A percentile compares a stretch with the other conserved stretches of the same genome.
phyloP scores from a whole-genome alignment of 768 basidiomycete species.

The Daedalea quercina region DNA sequence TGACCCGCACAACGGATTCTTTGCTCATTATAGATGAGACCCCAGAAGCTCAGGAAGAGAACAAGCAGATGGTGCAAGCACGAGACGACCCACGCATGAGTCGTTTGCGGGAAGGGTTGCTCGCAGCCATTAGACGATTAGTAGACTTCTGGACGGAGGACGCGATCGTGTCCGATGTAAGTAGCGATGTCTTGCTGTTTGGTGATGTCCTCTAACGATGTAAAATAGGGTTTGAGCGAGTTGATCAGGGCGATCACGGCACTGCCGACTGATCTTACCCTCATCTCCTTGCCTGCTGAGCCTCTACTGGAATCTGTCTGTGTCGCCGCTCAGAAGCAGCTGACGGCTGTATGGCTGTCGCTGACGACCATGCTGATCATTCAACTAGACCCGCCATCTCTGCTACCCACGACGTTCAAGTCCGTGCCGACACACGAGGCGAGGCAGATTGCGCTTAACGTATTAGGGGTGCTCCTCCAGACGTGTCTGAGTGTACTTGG shows the following conservation, averaged over 20 bases:
- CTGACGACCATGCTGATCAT: slow-evolving; percentile 74
- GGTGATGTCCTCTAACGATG: background rate
- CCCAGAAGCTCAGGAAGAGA: slow-evolving; percentile 43
- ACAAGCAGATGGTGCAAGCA: slow-evolving; percentile 49
- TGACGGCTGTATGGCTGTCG: slow-evolving; percentile 81
- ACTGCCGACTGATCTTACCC: slow-evolving; percentile 66
- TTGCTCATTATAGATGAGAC: slow-evolving; percentile 51
- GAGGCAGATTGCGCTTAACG: slow-evolving; percentile 45
- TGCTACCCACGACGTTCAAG: slow-evolving; percentile 38
- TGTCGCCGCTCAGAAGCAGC: slow-evolving; percentile 58
- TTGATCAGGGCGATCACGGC: slow-evolving; percentile 83
- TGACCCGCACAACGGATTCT: slow-evolving; percentile 72
- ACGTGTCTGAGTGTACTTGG: slow-evolving; percentile 48
- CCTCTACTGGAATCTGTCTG: slow-evolving; percentile 80
- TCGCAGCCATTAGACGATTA: slow-evolving; percentile 48
- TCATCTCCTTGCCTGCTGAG: slow-evolving; percentile 75
- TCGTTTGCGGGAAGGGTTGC: slow-evolving; percentile 60
- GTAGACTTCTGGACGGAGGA: slow-evolving; percentile 79
- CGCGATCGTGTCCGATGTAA: slow-evolving; percentile 67
- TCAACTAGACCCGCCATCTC: slow-evolving; percentile 74
- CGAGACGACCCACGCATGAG: slow-evolving; percentile 59
- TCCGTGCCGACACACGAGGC: slow-evolving; percentile 48
- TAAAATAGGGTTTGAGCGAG: slow-evolving; percentile 64
- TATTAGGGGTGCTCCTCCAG: slow-evolving; percentile 52
- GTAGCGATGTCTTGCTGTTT: slow-evolving; percentile 23